A percentile compares a stretch with the other conserved stretches of the same genome.
These are phyloP conservation scores for Aspergillus olivimuriae DNA, from an alignment of 495 filamentous ascomycete genomes.

Conservation along the genomic window DNA sequence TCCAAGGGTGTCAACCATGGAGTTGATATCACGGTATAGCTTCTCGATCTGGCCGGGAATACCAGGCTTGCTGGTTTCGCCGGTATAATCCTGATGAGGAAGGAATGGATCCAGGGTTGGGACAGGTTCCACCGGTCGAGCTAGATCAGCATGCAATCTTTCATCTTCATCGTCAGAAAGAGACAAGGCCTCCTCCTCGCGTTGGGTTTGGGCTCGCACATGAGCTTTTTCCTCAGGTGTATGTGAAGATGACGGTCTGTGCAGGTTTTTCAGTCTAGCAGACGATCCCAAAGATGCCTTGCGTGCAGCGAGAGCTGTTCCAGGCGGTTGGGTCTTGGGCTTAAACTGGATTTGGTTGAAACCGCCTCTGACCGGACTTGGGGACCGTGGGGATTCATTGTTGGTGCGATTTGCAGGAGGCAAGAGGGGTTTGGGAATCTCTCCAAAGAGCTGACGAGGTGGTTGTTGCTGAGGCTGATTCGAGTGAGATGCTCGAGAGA, in stretches of 20 bases:
- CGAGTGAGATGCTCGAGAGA: conserved; percentile 29
- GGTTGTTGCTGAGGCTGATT: conserved; percentile 13
- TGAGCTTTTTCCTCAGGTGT: conserved; percentile 27
- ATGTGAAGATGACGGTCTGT: conserved; percentile 20
- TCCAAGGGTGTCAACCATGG: conserved; percentile 89
- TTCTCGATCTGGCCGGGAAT: conserved; percentile 75
- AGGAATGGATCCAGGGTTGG: conserved; percentile 56
- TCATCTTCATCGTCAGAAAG: conserved; percentile 59
- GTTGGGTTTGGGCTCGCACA: conserved; percentile 16
- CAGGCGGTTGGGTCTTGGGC: conserved; percentile 20
- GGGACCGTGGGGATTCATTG: conserved; percentile 63
- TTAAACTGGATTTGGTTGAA: conserved; percentile 35
- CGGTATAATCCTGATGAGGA: conserved; percentile 62
- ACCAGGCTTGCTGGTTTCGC: conserved; percentile 48
- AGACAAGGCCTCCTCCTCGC: conserved; percentile 34
- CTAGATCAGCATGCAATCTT: conserved; percentile 51
- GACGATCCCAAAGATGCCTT: conserved; percentile 34
- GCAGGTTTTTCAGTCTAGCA: conserved; percentile 25
- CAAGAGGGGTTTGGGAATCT: conserved; percentile 52
- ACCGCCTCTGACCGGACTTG: conserved; percentile 63
- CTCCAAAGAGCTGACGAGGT: conserved; percentile 55
- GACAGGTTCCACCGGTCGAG: conserved; percentile 44
- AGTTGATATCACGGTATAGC: conserved; percentile 88
- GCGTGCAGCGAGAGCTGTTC: conserved; percentile 31
- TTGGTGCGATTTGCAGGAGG: conserved; percentile 43